Base-by-base conservation (phyloP, 805 yeast species). In the Torulaspora indica region DNA sequence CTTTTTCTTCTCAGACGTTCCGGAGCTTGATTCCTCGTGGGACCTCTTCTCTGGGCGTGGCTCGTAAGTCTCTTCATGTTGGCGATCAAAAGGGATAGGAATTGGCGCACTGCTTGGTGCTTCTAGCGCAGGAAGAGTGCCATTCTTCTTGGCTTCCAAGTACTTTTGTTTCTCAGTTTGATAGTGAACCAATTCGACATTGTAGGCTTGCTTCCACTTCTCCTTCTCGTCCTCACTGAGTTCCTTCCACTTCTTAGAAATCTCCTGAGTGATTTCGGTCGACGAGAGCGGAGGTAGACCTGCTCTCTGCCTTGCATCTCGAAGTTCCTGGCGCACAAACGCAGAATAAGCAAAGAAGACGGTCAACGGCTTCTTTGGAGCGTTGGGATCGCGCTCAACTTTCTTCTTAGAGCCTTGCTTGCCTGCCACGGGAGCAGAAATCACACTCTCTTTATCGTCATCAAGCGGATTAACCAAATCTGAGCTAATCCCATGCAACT, bases 301-400 rank as follows among this genome's bases (percentile, higher is more conserved):
- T 32, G 73, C 70, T 29, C 68, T 68, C 44, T 70, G 74, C 59
- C 95, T 77, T 50, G 85, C 89, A 42, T 77, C 81, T 45, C 82
- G 78, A 50, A 90, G 74, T 30, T 74, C 70, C 49, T 82, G 84
- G 58, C 96, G 81, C 52, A 80, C 77, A 53, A 78, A 80, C 52
- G 84, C 81, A 42, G 87, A 80, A 67, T 80, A 91, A 33, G 81
- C 76, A 65, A 91, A 85, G 70, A 81, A 90, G 35, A 86, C 84
- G 17, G 96, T 89, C 59, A 87, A 72, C 12, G 98, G 98, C 60
- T 89, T 89, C 74, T 86, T 88, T 47, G 98, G 98, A 35, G 96
- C 96, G 58, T 85, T 82, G 41, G 97, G 97, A 67, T 91, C 98
- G 55, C 76, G 78, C 67, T 78, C 82, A 45, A 64, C 66, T 53